Evolutionary conservation across 164 flowering plant genomes (phyloP).

Genomic region (Dillenia turbinata): DNA sequence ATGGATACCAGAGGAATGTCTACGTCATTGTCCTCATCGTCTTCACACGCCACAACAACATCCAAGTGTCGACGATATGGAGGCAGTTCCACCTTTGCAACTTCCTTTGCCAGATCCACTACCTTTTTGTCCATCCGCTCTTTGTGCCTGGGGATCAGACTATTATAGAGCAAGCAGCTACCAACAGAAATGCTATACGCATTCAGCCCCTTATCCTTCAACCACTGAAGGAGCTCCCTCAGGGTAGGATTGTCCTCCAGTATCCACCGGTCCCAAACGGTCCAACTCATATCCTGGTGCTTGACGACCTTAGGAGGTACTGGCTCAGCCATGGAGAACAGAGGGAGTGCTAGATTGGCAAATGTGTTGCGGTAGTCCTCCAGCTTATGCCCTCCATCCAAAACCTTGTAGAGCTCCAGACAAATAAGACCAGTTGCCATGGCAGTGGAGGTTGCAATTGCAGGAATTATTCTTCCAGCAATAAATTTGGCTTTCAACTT

Average conservation of each 20-base stretch:
- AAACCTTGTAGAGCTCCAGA: conserved; percentile 82
- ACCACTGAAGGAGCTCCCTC: conserved; percentile 70
- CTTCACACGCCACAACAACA: conserved; percentile 81
- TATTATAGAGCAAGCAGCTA: conserved; percentile 72
- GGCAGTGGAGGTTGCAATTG: conserved; percentile 86
- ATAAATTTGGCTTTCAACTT: conserved; percentile 87
- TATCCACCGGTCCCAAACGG: conserved; percentile 91
- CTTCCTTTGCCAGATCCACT: conserved; percentile 65
- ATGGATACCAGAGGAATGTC: conserved; percentile 79
- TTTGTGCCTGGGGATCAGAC: conserved; percentile 66
- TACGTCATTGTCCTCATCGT: conserved; percentile 78
- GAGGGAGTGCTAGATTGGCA: conserved; percentile 80
- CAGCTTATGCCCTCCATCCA: conserved; percentile 62
- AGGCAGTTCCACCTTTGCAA: conserved; percentile 66
- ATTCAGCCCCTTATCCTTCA: conserved; percentile 59
- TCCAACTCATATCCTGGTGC: conserved; percentile 80
- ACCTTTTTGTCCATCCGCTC: conserved; percentile 68
- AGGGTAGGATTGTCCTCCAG: conserved; percentile 55
- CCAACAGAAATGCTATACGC: conserved; percentile 90
- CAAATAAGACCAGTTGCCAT: conserved; percentile 96
- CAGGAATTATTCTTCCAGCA: conserved; percentile 89
- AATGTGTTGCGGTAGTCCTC: conserved; percentile 86
- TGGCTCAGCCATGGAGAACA: conserved; percentile 87
- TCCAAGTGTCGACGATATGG: conserved; percentile 62
- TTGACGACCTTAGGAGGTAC: conserved; percentile 84